A percentile compares a stretch with the other conserved stretches of the same genome.
Evolutionary conservation across 306 rosid genomes (phyloP).

Genomic region (Malus fusca): DNA sequence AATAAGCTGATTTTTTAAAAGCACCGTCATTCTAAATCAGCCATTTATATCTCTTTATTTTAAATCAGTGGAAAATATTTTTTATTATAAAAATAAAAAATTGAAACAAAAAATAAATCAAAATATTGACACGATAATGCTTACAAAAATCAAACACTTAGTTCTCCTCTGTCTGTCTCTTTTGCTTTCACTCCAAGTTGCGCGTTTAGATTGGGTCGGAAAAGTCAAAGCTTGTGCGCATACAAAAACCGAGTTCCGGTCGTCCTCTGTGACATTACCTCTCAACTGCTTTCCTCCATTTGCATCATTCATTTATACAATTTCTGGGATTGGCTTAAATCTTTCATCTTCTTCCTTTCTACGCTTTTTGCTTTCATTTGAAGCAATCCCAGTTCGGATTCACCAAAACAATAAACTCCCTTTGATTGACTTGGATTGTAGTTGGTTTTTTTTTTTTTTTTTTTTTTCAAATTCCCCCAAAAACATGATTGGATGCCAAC

Average conservation of each 20-base stretch:
- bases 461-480: not conserved
- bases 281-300: not conserved
- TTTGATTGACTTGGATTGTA: not conserved
- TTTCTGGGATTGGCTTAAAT: not conserved
- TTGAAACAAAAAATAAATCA: not conserved
- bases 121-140: not conserved
- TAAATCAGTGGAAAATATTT: no score
- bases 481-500: not conserved
- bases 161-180: not conserved
- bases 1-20: no score
- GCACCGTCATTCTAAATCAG: no score
- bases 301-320: not conserved
- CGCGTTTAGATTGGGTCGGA: conserved; percentile 13
- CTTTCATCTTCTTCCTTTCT: not conserved
- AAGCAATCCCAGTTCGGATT: not conserved
- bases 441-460: not conserved
- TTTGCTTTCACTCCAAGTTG: conserved; percentile 20
- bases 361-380: not conserved
- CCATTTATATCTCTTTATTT: no score
- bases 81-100: not conserved
- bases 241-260: not conserved
- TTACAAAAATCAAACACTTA: conserved; percentile 9
- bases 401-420: not conserved
- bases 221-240: conserved; percentile 13
- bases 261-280: not conserved